Base-by-base conservation (phyloP, 208 protist species). In the Jaenimonas drosophilae region DNA sequence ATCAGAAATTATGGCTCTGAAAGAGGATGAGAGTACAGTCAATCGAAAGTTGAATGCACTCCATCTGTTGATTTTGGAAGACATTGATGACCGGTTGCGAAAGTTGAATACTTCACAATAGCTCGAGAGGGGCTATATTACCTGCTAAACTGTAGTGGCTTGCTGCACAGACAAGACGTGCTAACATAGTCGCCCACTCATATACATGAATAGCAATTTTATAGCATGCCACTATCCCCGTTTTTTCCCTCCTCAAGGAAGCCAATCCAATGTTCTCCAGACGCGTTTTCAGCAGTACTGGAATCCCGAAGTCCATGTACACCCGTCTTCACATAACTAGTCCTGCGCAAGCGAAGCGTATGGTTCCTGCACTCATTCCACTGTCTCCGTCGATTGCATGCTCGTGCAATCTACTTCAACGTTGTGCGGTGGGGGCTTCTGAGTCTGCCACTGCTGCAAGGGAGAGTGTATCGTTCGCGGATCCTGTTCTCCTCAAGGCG, bases 281-380 rank as follows among this genome's bases (percentile, higher is more conserved):
- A 34, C 78, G 76, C 26, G 59, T 88, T 16, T 88, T 91, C 62
- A 61, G 65, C 7, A 88, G 78, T 49, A 54, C 69, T 4, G 45
- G 76, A 6, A 88, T 88, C 20, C 83, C 83, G 9, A 46, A 64
- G 34, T 41, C 54, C 23, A 85, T 91, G 76, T 91, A 88, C 59
- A 44, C 70, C 7, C 59, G 63, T 20, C 67, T 91, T 46, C 64
- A 75, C 42, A 86, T 88, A 52, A 77, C 58, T 60, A 76, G 64
- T 17, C 51, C 63, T 9, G 44, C 57, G 7, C 78, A 88, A 60
- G 77, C 83, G 3, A 36, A 51, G 9, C 68, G 78, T 40, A 70
- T 76, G 54, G 49, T 88, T 36, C 76, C 83, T 0, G 59, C 62
- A 46, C 58, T 91, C 4, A 59, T 88, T 23, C 73, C 70, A 26